Evolutionary conservation across 495 filamentous ascomycete genomes (phyloP), one percentile per base, ranked within the genome.

Genomic region (Penicillium cinerascens): DNA sequence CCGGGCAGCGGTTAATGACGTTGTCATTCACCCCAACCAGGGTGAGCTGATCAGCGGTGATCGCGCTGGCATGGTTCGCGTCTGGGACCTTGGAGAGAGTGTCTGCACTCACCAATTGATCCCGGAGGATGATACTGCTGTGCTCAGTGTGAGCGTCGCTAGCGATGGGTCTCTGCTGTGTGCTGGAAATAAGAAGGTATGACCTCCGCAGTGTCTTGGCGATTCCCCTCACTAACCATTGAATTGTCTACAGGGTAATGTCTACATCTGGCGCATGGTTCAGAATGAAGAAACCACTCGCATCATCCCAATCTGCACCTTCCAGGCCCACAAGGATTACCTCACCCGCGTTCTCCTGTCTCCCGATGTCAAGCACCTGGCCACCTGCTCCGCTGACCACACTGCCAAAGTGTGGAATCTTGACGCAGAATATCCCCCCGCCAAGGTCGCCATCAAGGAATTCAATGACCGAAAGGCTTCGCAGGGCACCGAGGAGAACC

Each of bases 361-460:
- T 0, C 93, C 93, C 9, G 93, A 98, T 66, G 93, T 98, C 57
- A 93, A 92, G 64, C 92, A 97, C 66, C 84, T 98, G 20, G 93
- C 93, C 2, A 98, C 93, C 38, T 98, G 93, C 76, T 95, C 89
- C 35, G 95, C 93, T 23, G 93, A 98, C 70, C 93, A 97, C 69
- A 97, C 91, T 0, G 95, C 95, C 52, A 95, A 95, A 66, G 97
- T 98, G 44, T 98, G 93, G 93, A 86, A 89, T 52, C 86, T 96
- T 16, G 86, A 91, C 59, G 71, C 75, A 0, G 72, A 75, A 9
- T 75, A 74, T 23, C 64, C 64, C 0, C 78, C 79, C 0, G 68
- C 75, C n/a, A 66, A 77, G 22, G 65, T 70, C 36, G 78, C 77
- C 37, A 63, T 66, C 20, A 52, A 64, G 40, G 65, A 61, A 21